Base-by-base conservation (phyloP, 345 rosid genomes). In the Boechera retrofracta region DNA sequence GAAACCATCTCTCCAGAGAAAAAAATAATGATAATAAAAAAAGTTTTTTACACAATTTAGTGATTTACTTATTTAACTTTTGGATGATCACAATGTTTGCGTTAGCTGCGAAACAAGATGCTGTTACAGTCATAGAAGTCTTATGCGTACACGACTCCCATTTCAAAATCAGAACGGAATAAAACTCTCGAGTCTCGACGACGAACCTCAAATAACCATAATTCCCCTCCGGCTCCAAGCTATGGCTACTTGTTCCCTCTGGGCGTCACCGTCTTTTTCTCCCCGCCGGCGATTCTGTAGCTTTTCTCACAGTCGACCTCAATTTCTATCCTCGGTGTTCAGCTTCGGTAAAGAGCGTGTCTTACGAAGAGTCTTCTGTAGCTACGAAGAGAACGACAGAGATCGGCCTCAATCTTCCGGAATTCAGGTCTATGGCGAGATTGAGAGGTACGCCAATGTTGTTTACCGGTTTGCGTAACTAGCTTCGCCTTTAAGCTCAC, bases 361-460 rank as follows among this genome's bases (percentile, higher is more conserved):
- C 63, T 67, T 69, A 7, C 58, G 36, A 33, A 73, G 66, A 67
- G 41, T 79, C 10, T 12, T 28, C 18, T 67, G 78, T 67, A 79
- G 82, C 65, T 73, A 67, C 66, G 47, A 73, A 6, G 69, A 78
- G 13, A 78, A 52, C 1, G 47, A 73, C 45, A 58, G 45, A 67
- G 85, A 69, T 76, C 90, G 81, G 65, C 75, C 86, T 47, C 84
- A 77, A 73, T 72, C 97, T 69, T 49, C 91, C 5, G 88, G 90
- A 49, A 80, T 92, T 72, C 91, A 87, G 71, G 80, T 88, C 38
- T 95, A 95, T 71, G 82, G 91, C 68, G 91, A 95, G 81, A 91
- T 95, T 79, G 98, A 95, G 82, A 92, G 97, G 98, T 87, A 69
- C 13, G 44, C 67, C 52, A 62, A 47, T 35, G n/a, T 26, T 10